phyloP scores from a whole-genome alignment of 805 yeast genomes.

The Yarrowia bubula region DNA sequence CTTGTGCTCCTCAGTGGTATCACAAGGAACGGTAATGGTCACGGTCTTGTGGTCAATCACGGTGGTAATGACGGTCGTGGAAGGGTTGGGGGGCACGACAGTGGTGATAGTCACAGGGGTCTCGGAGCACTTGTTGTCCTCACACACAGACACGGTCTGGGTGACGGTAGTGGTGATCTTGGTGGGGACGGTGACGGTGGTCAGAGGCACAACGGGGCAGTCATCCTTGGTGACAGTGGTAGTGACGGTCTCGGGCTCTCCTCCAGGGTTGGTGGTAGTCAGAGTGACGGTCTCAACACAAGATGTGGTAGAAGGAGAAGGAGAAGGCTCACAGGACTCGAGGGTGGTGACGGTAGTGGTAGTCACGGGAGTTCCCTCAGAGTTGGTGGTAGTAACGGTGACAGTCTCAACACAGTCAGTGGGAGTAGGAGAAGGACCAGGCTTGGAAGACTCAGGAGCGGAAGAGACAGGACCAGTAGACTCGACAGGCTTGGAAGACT shows the following conservation, averaged over 20 bases:
- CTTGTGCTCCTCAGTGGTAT: background rate
- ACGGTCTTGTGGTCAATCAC: slow-evolving; percentile 15
- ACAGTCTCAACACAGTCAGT: too few relatives aligned
- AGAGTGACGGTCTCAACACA: background rate
- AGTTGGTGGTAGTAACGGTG: too few relatives aligned
- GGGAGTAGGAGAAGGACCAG: too few relatives aligned
- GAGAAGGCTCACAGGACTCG: background rate
- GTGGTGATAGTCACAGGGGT: slow-evolving; percentile 21
- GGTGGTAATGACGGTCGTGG: slow-evolving; percentile 2
- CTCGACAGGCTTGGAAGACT: too few relatives aligned
- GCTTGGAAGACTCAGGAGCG: too few relatives aligned
- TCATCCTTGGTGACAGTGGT: background rate
- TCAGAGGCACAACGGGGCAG: background rate
- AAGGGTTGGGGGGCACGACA: slow-evolving; percentile 12
- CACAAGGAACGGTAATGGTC: slow-evolving; percentile 19
- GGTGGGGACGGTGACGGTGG: background rate
- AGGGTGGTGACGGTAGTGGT: background rate
- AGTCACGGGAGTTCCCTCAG: too few relatives aligned
- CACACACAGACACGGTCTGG: slow-evolving; percentile 6
- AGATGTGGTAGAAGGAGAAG: background rate
- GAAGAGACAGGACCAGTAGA: too few relatives aligned
- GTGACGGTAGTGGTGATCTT: slow-evolving; percentile 22
- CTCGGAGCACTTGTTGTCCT: slow-evolving; percentile 5
- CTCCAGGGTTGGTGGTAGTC: background rate
- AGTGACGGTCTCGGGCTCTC: background rate